These are phyloP conservation scores for Xylaria sp. DNA, from an alignment of 2,329 filamentous ascomycete species.

Conservation along the genomic window DNA sequence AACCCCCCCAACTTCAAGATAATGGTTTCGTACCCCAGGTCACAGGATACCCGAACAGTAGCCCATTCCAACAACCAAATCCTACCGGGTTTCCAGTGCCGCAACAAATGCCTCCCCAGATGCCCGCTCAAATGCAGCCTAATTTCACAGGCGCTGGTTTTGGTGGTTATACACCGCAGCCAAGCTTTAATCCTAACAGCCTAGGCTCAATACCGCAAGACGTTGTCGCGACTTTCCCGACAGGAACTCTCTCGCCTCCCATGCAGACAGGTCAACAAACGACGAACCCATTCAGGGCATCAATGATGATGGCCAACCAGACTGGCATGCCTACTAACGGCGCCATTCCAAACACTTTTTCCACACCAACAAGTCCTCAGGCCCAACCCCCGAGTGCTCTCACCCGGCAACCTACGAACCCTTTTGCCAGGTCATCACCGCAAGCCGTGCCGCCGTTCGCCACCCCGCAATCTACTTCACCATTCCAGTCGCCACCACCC, in stretches of 20 bases:
- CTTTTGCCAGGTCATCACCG: constrained; percentile 78
- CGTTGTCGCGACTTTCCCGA: constrained; percentile 62
- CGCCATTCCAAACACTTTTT: constrained; percentile 48
- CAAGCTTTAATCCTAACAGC: constrained; percentile 62
- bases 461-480: constrained; percentile 51
- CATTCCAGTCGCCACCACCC: constrained; percentile 57
- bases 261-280: constrained; percentile 64
- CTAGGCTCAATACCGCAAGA: constrained; percentile 69
- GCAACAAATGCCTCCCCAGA: constrained; percentile 50
- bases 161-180: constrained; percentile 80
- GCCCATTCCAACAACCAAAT: constrained; percentile 56
- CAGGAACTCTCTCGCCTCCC: constrained; percentile 54
- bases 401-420: constrained; percentile 80
- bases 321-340: constrained; percentile 57
- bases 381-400: constrained; percentile 43
- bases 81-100: constrained; percentile 48
- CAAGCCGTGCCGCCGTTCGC: constrained; percentile 54
- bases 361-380: constrained; percentile 55
- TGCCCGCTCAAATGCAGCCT: constrained; percentile 55
- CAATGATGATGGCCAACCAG: constrained; percentile 74
- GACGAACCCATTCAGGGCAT: constrained; percentile 95
- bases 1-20: constrained; percentile 46
- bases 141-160: constrained; percentile 79
- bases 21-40: constrained; percentile 48
- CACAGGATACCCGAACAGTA: constrained; percentile 54